phyloP scores from a whole-genome alignment of 2,329 filamentous ascomycete species.

The Scedosporium boydii region DNA sequence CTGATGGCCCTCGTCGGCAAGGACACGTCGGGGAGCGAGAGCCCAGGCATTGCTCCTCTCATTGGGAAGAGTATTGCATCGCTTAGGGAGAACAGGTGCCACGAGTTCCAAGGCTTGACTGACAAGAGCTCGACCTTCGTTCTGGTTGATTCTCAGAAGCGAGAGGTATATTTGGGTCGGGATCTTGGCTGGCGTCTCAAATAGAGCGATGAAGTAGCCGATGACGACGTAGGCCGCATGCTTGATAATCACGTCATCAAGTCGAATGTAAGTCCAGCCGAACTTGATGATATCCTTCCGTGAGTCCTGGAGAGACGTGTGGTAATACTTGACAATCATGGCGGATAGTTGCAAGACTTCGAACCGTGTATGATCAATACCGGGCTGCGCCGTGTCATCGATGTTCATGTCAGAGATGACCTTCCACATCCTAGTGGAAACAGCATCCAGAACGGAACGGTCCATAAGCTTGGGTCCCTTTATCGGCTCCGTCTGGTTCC shows the following conservation, averaged over 20 bases:
- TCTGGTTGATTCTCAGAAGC: conserved; percentile 84
- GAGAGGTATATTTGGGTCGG: conserved; percentile 91
- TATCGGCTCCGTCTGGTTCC: conserved; percentile 48
- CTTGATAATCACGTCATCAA: conserved; percentile 99
- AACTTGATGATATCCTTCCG: conserved; percentile 99
- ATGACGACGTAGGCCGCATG: conserved; percentile 96
- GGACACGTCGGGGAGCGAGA: conserved; percentile 76
- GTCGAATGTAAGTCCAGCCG: conserved; percentile 93
- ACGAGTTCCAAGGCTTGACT: conserved; percentile 91
- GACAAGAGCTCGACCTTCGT: conserved; percentile 83
- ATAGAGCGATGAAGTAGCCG: conserved; percentile 94
- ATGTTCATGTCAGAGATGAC: conserved; percentile 71
- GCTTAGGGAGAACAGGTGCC: conserved; percentile 84
- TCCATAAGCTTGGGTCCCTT: conserved; percentile 69
- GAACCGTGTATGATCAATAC: conserved; percentile 92
- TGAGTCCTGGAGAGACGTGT: conserved; percentile 76
- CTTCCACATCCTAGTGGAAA: conserved; percentile 91
- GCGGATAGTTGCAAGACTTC: conserved; percentile 92
- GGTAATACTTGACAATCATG: conserved; percentile 90
- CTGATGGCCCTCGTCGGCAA: conserved; percentile 91
- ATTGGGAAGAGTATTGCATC: conserved; percentile 57
- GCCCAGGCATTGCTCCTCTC: conserved; percentile 81
- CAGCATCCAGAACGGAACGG: conserved; percentile 74
- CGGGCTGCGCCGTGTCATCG: conserved; percentile 74
- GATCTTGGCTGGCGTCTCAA: conserved; percentile 93